A percentile compares a stretch with the other conserved stretches of the same genome.
These are phyloP conservation scores for Gossypium australe DNA, from an alignment of 345 rosid species.

Conservation along the genomic window DNA sequence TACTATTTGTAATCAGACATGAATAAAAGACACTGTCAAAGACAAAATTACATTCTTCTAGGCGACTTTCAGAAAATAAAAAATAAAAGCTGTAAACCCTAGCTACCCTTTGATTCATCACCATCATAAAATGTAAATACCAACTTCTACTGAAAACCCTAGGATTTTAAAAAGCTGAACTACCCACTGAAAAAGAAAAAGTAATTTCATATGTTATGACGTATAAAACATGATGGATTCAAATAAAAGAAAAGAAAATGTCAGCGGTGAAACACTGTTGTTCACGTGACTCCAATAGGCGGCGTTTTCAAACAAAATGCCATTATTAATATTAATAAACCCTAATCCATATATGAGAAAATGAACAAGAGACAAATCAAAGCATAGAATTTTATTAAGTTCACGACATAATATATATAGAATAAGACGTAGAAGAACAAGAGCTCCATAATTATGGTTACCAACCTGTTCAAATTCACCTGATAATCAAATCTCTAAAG, in stretches of 20 bases:
- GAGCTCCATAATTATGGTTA: constrained; percentile 18
- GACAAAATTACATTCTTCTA: not conserved
- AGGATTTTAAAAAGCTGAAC: too few species aligned
- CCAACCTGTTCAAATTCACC: constrained; percentile 18
- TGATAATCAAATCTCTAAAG: constrained; percentile 6
- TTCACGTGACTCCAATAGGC: not conserved
- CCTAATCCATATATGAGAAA: not conserved
- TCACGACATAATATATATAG: not conserved
- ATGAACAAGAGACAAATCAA: not conserved
- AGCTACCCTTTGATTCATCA: not conserved
- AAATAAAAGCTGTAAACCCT: not conserved
- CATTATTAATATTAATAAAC: not conserved
- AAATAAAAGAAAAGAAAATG: not conserved
- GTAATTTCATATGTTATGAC: not conserved
- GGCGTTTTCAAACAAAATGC: not conserved
- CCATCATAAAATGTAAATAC: not conserved
- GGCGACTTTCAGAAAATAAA: not conserved
- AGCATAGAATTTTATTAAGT: not conserved
- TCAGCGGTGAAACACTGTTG: not conserved
- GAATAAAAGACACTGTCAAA: too few species aligned
- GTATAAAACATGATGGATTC: too few species aligned
- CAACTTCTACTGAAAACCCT: too few species aligned
- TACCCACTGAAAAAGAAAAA: not conserved
- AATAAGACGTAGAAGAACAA: constrained; percentile 17
- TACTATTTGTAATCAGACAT: too few species aligned